A percentile compares a stretch with the other conserved stretches of the same genome.
Conservation (phyloP, 2,329 filamentous ascomycete genomes). For the Rutstroemia sp. region DNA sequence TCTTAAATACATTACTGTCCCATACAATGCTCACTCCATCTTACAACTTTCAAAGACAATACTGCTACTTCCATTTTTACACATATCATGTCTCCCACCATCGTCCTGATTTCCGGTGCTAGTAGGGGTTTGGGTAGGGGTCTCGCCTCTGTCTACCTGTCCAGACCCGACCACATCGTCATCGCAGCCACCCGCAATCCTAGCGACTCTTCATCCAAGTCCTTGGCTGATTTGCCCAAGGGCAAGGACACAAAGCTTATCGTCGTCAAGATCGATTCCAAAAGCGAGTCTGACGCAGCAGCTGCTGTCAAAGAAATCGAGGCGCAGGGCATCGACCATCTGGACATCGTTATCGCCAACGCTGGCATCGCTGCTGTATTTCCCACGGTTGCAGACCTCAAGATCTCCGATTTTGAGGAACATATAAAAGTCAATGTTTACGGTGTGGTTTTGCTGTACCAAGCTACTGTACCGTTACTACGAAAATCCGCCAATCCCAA, state of each 20-base stretch:
- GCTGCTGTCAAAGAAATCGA: conserved; percentile 30
- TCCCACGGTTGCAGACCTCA: conserved; percentile 23
- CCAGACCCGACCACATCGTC: conserved; percentile 30
- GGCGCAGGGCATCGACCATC: conserved; percentile 31
- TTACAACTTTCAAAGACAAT: too few species aligned
- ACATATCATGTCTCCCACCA: background rate
- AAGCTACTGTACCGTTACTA: conserved; percentile 20
- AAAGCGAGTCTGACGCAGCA: conserved; percentile 28
- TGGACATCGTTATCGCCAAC: conserved; percentile 47
- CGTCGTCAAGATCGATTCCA: conserved; percentile 37
- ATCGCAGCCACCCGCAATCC: conserved; percentile 32
- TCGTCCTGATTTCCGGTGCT: background rate
- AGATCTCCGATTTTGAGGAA: conserved; percentile 20
- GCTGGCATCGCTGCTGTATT: conserved; percentile 35
- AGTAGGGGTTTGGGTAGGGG: background rate
- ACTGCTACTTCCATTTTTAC: too few species aligned
- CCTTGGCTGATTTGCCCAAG: conserved; percentile 22
- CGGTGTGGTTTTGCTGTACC: conserved; percentile 27
- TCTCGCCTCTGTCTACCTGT: background rate
- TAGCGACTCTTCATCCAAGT: conserved; percentile 19
- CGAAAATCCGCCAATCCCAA: background rate
- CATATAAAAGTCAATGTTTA: conserved; percentile 27
- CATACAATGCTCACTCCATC: too few species aligned
- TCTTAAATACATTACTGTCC: too few species aligned
- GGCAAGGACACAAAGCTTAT: conserved; percentile 30